Evolutionary conservation across 2,329 filamentous ascomycete genomes (phyloP), one percentile per base, ranked within the genome.

Genomic region (Paracoccidioides lutzii): DNA sequence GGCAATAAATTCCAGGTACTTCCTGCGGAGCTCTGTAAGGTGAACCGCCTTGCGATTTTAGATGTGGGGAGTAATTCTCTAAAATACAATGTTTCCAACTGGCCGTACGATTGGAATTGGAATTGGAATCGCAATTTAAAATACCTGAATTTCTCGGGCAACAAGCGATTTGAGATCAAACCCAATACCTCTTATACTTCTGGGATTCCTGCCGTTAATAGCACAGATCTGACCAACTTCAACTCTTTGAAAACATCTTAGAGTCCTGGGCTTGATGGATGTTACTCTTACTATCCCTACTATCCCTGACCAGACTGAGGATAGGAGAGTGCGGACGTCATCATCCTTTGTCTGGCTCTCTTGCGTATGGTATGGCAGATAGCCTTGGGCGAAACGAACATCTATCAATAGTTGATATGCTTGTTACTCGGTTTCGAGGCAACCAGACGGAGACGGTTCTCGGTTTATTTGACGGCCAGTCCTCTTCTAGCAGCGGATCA

Each of bases 51-150:
- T 32, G 85, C 90, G 4, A 86, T 96, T 52, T 78, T 98, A 52
- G 93, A 98, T 71, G 94, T 94, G 59, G 91, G 90, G 58, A 96
- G 88, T 77, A 98, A 98, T 67, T 84, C 82, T 28, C 77, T 98
- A 56, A 98, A 97, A 71, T 98, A 98, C 79, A 98, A 98, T 68
- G 94, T 98, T 50, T 93, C 90, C 35, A 98, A 98, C 66, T 95
- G 95, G 78, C 93, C 91, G 0, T 98, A 98, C 67, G 93, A 98
- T 68, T 98, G 93, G 93, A 98, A 98, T 65, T 98, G 93, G 93
- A 97, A 97, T 66, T 88, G 93, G 78, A 98, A 98, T 65, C 88
- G 87, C 51, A 94, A 96, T 64, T 75, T 98, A 61, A 87, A 90
- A 60, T 98, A 94, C 66, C 83, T 98, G 59, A 98, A 97, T 66